Base-by-base conservation (phyloP, 768 basidiomycete genomes). In the Xanthoconium purpureum region DNA sequence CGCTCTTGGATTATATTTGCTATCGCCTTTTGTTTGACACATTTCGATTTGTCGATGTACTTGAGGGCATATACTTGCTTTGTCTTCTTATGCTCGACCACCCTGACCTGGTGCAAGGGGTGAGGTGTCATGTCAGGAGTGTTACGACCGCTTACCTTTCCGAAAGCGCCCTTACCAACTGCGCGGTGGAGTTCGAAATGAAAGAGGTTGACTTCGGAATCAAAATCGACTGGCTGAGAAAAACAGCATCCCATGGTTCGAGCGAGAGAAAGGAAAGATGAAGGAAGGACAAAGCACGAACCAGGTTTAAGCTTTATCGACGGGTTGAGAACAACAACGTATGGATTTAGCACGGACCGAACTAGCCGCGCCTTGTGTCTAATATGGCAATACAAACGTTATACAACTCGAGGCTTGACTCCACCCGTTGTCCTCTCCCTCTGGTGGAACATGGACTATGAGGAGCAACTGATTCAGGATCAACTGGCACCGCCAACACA, bases 141-240 rank as follows among this genome's bases (percentile, higher is more conserved):
- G 30, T 24, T 8, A 17, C 40, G 42, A 58, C 53, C 46, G 71
- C 57, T 43, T 53, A 94, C 95, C 86, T 98, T 98, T 71, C 96
- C 96, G 77, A 98, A 99, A 28, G 96, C 94, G 44, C 97, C 96
- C 73, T 94, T 97, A 42, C 97, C 97, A 14, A 98, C 92, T 20
- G 91, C 92, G 47, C 94, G 84, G 69, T 97, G 87, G 46, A 99
- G 88, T 70, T 96, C 91, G 68, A 98, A 99, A 76, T 98, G 96
- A 75, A 89, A 98, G 47, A 99, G 87, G 69, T 85, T 91, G 72
- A 87, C 81, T 60, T 94, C 91, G 46, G 81, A 78, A 60, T 90
- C 86, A 71, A 91, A 91, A 77, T 94, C 91, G 63, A 94, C 82
- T 20, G 89, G 89, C 74, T 91, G 80, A 73, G 84, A 84, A 67